A percentile compares a stretch with the other conserved stretches of the same genome.
These are phyloP conservation scores for Lasiodiplodia theobromae DNA, from an alignment of 2,329 filamentous ascomycete species.

Conservation along the genomic window DNA sequence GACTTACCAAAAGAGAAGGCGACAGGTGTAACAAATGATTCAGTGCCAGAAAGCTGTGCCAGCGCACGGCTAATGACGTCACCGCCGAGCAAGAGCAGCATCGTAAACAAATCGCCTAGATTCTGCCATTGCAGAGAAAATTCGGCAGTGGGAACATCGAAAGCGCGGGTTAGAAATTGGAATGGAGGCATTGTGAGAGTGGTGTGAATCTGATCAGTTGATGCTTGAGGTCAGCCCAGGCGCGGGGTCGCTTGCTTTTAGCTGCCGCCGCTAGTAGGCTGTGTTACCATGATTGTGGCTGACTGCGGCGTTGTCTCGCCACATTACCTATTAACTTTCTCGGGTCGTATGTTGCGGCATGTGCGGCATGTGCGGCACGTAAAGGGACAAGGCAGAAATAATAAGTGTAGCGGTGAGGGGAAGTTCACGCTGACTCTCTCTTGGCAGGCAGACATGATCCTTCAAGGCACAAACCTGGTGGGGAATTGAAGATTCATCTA, in stretches of 20 bases:
- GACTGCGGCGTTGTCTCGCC: too few species aligned
- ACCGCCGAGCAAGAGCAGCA: slow-evolving; percentile 48
- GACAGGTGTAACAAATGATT: slow-evolving; percentile 39
- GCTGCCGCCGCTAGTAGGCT: not conserved
- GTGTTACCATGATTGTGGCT: too few species aligned
- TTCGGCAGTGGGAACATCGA: not conserved
- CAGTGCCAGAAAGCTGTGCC: slow-evolving; percentile 41
- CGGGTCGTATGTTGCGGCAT: not conserved
- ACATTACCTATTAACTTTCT: not conserved
- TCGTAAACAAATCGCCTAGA: slow-evolving; percentile 40
- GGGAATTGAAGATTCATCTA: too few species aligned
- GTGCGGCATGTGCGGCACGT: too few species aligned
- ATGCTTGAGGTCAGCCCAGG: not conserved
- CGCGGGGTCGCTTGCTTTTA: not conserved
- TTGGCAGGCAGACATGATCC: not conserved
- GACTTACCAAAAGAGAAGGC: slow-evolving; percentile 39
- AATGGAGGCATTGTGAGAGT: not conserved
- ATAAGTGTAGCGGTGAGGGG: not conserved
- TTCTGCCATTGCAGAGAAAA: slow-evolving; percentile 30
- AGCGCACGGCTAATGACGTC: slow-evolving; percentile 46
- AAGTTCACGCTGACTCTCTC: not conserved
- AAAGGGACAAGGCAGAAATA: not conserved
- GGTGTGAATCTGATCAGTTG: not conserved
- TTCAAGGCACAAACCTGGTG: not conserved
- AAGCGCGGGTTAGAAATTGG: not conserved